Conservation (phyloP, 139 green algal species). For the Coelastrella sp. region DNA sequence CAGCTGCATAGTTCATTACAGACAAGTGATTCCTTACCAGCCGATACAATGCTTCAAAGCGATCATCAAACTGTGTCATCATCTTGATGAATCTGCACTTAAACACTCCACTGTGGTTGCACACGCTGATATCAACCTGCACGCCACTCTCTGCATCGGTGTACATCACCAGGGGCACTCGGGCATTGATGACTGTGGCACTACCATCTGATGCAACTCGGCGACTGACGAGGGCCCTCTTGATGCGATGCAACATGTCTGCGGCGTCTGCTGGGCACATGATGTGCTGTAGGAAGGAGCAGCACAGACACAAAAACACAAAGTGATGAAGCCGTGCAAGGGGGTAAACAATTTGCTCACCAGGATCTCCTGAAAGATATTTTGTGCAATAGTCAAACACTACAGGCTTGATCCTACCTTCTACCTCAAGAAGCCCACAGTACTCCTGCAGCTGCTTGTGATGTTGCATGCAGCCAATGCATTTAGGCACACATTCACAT, state of each 20-base stretch:
- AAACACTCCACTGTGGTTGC: slow-evolving; percentile 41
- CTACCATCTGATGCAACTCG: slow-evolving; percentile 2
- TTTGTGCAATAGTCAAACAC: no score
- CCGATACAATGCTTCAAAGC: slow-evolving; percentile 38
- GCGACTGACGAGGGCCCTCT: neutral
- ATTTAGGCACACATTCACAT: no score
- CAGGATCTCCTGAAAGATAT: no score
- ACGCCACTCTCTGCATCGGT: slow-evolving; percentile 16
- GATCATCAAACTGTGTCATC: slow-evolving; percentile 37
- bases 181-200: slow-evolving; percentile 5
- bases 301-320: neutral
- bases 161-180: slow-evolving; percentile 32
- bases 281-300: neutral
- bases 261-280: neutral
- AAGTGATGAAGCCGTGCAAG: neutral
- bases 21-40: slow-evolving; percentile 35
- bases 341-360: neutral
- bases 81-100: slow-evolving; percentile 7
- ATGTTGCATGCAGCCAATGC: no score
- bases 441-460: neutral
- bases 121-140: slow-evolving; percentile 46
- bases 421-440: no score
- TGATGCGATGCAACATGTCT: slow-evolving; percentile 29
- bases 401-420: no score
- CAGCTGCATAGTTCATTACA: no score